These are phyloP conservation scores for Cyberlindnera maclurae DNA, from an alignment of 805 yeast species.

Conservation along the genomic window DNA sequence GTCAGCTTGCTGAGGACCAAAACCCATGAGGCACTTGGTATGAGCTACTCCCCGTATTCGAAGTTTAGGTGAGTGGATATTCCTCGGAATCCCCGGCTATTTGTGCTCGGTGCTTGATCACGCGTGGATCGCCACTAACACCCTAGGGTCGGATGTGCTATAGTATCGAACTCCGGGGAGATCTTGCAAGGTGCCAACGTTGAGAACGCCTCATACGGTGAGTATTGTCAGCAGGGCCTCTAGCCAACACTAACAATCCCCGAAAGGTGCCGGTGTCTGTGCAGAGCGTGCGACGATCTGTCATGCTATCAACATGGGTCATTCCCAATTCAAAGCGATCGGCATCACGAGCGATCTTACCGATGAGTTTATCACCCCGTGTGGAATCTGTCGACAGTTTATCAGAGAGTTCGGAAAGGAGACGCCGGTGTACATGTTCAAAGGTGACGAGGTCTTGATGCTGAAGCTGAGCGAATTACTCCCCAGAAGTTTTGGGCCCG, in stretches of 20 bases:
- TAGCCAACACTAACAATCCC: not conserved
- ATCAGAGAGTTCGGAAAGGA: constrained; percentile 70
- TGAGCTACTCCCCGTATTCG: constrained; percentile 44
- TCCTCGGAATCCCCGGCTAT: too few relatives aligned
- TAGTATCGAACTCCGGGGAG: constrained; percentile 45
- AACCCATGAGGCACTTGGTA: constrained; percentile 30
- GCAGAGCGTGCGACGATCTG: constrained; percentile 68
- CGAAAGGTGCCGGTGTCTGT: constrained; percentile 55
- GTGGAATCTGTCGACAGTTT: constrained; percentile 92
- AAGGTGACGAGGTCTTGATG: constrained; percentile 39
- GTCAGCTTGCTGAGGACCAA: constrained; percentile 22
- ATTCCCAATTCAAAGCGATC: constrained; percentile 43
- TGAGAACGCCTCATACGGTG: constrained; percentile 87
- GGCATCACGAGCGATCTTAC: constrained; percentile 59
- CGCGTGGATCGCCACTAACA: constrained; percentile 1
- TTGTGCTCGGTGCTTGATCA: too few relatives aligned
- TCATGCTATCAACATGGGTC: constrained; percentile 43
- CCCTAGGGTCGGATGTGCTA: constrained; percentile 69
- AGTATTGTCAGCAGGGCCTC: constrained; percentile 7
- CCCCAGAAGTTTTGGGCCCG: constrained; percentile 88
- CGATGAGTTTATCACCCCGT: constrained; percentile 62
- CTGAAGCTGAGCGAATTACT: constrained; percentile 55
- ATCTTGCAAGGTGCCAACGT: constrained; percentile 74
- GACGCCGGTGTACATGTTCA: constrained; percentile 64
- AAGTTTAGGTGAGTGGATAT: constrained; percentile 23